Evolutionary conservation across 1,284 basidiomycete genomes (phyloP).

Genomic region (Puccinia triticina): DNA sequence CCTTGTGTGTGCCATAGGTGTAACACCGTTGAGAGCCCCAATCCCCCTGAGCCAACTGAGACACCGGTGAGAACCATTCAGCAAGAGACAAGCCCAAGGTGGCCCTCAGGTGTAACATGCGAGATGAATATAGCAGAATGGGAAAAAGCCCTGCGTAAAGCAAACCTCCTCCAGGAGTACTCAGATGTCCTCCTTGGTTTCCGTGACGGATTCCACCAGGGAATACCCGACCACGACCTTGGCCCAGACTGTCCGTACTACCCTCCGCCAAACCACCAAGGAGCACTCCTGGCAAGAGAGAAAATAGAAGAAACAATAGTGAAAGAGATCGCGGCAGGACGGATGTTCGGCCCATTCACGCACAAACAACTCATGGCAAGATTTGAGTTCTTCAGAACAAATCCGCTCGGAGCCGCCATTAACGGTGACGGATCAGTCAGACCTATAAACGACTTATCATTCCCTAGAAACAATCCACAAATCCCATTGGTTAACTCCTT

Average conservation of each 20-base stretch:
- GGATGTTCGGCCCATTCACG: slow-evolving; percentile 22
- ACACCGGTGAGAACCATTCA: background rate
- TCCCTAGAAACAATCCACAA: too few species aligned
- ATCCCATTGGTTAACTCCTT: too few species aligned
- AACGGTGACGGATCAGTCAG: background rate
- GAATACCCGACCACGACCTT: background rate
- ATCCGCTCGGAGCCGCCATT: background rate
- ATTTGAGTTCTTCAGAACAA: background rate
- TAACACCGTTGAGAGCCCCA: background rate
- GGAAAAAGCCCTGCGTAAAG: background rate
- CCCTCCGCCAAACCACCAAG: background rate
- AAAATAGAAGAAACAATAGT: background rate
- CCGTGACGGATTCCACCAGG: background rate
- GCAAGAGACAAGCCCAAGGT: background rate
- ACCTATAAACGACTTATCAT: background rate
- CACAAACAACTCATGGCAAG: background rate
- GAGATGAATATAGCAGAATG: background rate
- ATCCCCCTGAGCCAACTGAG: too few species aligned
- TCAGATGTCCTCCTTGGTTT: background rate
- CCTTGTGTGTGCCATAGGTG: too few species aligned
- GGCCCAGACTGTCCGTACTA: background rate
- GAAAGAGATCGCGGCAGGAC: background rate
- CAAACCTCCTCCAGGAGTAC: background rate
- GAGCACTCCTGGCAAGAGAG: background rate
- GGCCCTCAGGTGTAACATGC: background rate